A percentile compares a stretch with the other conserved stretches of the same genome.
Conservation (phyloP, 257 asterid species). For the Gentiana dahurica region DNA sequence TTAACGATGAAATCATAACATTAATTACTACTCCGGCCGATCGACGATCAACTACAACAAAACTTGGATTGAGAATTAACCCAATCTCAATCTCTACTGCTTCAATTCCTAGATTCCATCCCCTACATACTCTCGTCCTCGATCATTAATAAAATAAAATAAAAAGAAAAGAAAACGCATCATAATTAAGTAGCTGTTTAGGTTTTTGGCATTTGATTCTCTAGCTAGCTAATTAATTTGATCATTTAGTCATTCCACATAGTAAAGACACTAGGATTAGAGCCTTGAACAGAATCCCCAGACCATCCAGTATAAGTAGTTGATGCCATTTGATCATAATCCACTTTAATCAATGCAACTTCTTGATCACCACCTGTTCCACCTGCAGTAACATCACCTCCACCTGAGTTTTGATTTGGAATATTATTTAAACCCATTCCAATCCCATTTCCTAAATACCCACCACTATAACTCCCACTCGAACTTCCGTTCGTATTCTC, state of each 20-base stretch:
- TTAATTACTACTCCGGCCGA: too few relatives aligned
- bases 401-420: conserved; percentile 22
- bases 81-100: too few relatives aligned
- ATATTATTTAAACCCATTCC: conserved; percentile 27
- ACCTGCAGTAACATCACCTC: conserved; percentile 10
- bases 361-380: conserved; percentile 30
- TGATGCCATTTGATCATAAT: conserved; percentile 47
- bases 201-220: neutral
- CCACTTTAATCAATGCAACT: conserved; percentile 54
- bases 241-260: conserved; percentile 62
- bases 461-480: conserved; percentile 37
- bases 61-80: too few relatives aligned
- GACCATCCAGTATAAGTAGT: conserved; percentile 47
- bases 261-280: conserved; percentile 41
- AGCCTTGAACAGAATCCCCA: conserved; percentile 47
- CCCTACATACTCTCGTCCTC: too few relatives aligned
- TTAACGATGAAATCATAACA: too few relatives aligned
- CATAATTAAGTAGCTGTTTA: neutral
- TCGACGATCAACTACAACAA: too few relatives aligned
- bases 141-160: neutral
- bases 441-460: conserved; percentile 36
- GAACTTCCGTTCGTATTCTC: conserved; percentile 34
- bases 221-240: too few relatives aligned
- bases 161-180: neutral
- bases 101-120: too few relatives aligned